Base-by-base conservation (phyloP, 768 basidiomycete species). In the Termitomyces sp. region DNA sequence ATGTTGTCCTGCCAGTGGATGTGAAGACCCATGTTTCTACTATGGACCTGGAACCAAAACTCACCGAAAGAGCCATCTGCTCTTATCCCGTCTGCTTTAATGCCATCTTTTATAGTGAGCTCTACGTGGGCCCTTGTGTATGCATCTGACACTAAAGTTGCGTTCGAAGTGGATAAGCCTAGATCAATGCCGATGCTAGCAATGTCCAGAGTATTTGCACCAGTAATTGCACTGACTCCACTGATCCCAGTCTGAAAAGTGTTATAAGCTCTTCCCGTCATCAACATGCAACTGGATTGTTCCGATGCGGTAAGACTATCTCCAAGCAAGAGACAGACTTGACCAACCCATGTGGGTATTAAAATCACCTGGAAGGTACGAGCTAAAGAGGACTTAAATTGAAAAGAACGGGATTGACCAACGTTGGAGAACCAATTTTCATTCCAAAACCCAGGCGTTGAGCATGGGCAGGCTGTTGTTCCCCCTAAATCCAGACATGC, bases 371-470 rank as follows among this genome's bases (percentile, higher is more conserved):
- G 57, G 6, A 52, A 5, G 61, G 9, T 57, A 56, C n/a, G 12
- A 55, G 37, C 40, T 40, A 38, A 14, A 25, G 9, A 48, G 17
- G 40, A 52, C 14, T 32, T 38, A 32, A n/a, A 32, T 43, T 17
- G 12, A 25, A 49, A 34, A 38, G 14, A 49, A 57, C 36, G 48
- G 25, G 20, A 37, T 8, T 25, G 25, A 68, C 79, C 10, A 48
- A 84, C 83, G 63, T 86, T 86, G 5, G 81, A 80, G 65, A 79
- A 85, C 87, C 86, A 88, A 67, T 87, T 88, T 1, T 81, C 80
- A 65, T 87, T 89, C 84, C 85, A 64, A 36, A 64, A 64, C 9
- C 63, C 63, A 17, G 79, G 76, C 9, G 83, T 83, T 11, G 72
- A 71, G 63, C 87, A 89, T 6, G 86, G 85, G 64, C 87, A 88